Conservation (phyloP, 805 yeast species). For the Ogataea corticis region DNA sequence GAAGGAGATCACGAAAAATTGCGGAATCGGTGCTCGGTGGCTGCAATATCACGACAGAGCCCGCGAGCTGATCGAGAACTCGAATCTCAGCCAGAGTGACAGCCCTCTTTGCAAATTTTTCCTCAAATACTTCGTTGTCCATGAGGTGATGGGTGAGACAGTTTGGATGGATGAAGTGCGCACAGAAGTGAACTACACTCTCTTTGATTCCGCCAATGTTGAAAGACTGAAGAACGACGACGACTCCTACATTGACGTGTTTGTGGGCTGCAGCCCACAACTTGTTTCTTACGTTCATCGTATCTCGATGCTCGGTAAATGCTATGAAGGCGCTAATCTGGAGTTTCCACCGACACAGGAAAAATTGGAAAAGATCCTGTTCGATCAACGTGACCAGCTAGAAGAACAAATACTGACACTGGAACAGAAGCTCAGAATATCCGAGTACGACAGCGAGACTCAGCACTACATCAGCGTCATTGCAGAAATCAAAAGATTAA, state of each 20-base stretch:
- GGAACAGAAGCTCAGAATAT: slow-evolving; percentile 25
- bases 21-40: slow-evolving; percentile 41
- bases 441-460: slow-evolving; percentile 19
- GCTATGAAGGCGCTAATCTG: slow-evolving; percentile 36
- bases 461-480: slow-evolving; percentile 28
- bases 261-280: slow-evolving; percentile 42
- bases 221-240: slow-evolving; percentile 33
- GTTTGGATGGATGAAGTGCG: slow-evolving; percentile 33
- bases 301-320: slow-evolving; percentile 38
- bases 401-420: slow-evolving; percentile 29
- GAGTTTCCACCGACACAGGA: slow-evolving; percentile 17
- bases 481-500: slow-evolving; percentile 41
- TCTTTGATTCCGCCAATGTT: slow-evolving; percentile 31
- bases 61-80: slow-evolving; percentile 35
- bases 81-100: slow-evolving; percentile 25
- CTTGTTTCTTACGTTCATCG: slow-evolving; percentile 38
- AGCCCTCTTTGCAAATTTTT: slow-evolving; percentile 39
- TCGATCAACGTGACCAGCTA: slow-evolving; percentile 30
- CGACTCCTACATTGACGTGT: slow-evolving; percentile 40
- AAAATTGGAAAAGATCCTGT: slow-evolving; percentile 21
- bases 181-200: not conserved
- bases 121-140: slow-evolving; percentile 40
- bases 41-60: slow-evolving; percentile 39
- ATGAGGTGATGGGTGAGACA: slow-evolving; percentile 47
- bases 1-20: slow-evolving; percentile 42